Base-by-base conservation (phyloP, 2,329 filamentous ascomycete genomes). In the Aureobasidium mangrovei region DNA sequence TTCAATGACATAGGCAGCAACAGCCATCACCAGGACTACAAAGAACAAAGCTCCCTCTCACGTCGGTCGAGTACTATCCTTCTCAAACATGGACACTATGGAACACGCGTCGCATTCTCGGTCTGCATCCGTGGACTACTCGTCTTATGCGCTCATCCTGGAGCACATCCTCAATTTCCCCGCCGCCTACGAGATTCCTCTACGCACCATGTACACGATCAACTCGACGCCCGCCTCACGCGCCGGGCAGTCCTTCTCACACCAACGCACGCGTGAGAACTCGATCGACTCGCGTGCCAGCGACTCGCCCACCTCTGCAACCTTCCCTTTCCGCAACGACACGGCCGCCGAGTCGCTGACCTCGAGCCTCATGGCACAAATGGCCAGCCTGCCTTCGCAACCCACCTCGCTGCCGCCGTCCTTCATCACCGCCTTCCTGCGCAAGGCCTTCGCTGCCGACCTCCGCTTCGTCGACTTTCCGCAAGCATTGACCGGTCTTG, bases 121-220 rank as follows among this genome's bases (percentile, higher is more conserved):
- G 70, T 69, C 58, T 41, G 61, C 59, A 41, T 76, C 64, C 67
- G 72, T 9, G 8, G 40, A 53, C 38, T 31, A 43, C 10, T 40
- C 2, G 26, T 56, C 66, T 10, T 68, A 69, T 57, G 64, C 67
- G 51, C 62, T 68, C 56, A 79, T 82, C 57, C 71, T 82, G 47
- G 79, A 82, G 56, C 79, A 82, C 64, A 73, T 82, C 55, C 69
- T 83, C 52, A 76, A 77, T 56, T 82, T 84, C 63, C 80, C 81
- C 7, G 76, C 74, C 61, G 78, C 74, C 60, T 84, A 85, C 63
- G 82, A 85, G 62, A 80, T 85, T 32, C 82, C 82, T 24, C 73
- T 85, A 29, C 78, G 82, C 55, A 84, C 80, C 58, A 84, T 85
- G 79, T 85, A 84, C 70, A 77, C 77, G 28, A 73, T 85, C 65